Base-by-base conservation (phyloP, 768 basidiomycete genomes). In the Trametes meyenii region DNA sequence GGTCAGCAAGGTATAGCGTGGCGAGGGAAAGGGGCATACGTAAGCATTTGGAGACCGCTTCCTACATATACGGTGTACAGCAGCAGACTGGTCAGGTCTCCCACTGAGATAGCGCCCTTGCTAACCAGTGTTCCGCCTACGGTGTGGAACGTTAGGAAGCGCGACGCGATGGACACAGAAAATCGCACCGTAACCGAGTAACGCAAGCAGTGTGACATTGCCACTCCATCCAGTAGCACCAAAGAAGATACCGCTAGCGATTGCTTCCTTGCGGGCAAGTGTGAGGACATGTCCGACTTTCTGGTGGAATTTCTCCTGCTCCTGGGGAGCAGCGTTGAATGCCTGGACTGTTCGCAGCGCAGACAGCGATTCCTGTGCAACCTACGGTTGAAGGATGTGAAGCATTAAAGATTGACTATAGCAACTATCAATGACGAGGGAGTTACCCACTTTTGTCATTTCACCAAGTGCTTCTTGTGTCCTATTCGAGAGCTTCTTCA, bases 391-490 rank as follows among this genome's bases (percentile, higher is more conserved):
- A 24, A 50, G 45, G 59, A 21, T 16, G 38, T 21, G 33, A 46
- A 51, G 42, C 16, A n/a, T 26, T 39, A 5, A 46, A 11, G 53
- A 24, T 17, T 7, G 58, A 46, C 38, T 46, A 24, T 33, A 33
- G 29, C 29, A 33, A 33, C 8, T 8, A 33, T 33, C 29, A 33
- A 33, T 33, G 29, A 33, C 29, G 29, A 13, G 19, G 26, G 48
- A 40, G 36, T n/a, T 5, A 48, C 66, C 67, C 40, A 77, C 81
- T 74, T 84, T 95, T 35, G 94, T 93, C 95, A 96, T 94, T 57
- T 96, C 95, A 57, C 96, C 96, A 54, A 97, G 83, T 1, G 96
- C 94, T 69, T 95, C 94, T 73, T 99, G 96, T 6, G 96, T 96
- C 69, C 87, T 79, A 68, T 92, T 94, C 7, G 93, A 93, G 3